Evolutionary conservation across 495 filamentous ascomycete genomes (phyloP), one percentile per base, ranked within the genome.

Genomic region (Corynascus novoguineensis): DNA sequence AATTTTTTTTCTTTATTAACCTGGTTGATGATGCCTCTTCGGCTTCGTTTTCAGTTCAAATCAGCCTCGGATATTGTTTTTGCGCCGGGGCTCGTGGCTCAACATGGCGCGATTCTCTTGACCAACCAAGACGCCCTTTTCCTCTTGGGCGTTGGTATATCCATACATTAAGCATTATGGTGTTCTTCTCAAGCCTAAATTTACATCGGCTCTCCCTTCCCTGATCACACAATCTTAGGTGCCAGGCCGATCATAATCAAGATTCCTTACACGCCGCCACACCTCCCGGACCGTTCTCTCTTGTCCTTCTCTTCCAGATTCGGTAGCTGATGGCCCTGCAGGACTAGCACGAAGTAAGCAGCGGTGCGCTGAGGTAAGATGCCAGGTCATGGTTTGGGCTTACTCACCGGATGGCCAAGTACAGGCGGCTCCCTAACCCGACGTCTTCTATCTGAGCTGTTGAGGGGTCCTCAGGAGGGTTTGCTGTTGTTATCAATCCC

Each of bases 211-310:
- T 25, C 24, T 17, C 11, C 2, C 9, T 22, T 35, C 24, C 14
- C 3, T 14, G 12, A 0, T 32, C 15, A n/a, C 7, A 10, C 1
- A 27, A 24, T n/a, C 37, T 63, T 40, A 65, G 37, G 60, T 54
- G 3, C 49, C 61, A 0, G 83, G 83, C 42, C 85, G 72, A 9
- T 61, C 66, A 61, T 88, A 89, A 58, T 84, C 80, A 45, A 88
- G 67, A 21, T 74, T 68, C 35, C 77, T 70, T 21, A 87, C 84
- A 38, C 85, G 73, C 55, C 74, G 75, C 85, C 86, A 89, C 22
- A 85, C 80, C 64, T 86, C 83, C n/a, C 83, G 74, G 28, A 85
- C 82, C 0, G 83, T 80, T 35, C 84, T 73, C 60, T 87, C 83
- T 59, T 89, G 85, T 11, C 78, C 76, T 64, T 85, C 67, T 28